Conservation (phyloP, 2,329 filamentous ascomycete species). For the Rugonectria rugulosa region DNA sequence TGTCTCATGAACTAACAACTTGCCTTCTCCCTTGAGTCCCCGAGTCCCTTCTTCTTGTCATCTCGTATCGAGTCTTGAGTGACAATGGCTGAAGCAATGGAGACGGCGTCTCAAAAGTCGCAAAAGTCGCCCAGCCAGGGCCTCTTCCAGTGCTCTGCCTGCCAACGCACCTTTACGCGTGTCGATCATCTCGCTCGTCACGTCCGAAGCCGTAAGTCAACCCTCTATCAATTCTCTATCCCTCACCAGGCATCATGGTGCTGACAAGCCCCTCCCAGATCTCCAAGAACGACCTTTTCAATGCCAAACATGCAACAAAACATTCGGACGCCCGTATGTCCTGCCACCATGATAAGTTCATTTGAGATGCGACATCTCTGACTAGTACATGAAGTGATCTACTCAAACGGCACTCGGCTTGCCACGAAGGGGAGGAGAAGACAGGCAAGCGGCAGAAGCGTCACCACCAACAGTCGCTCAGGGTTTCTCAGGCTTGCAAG, state of each 20-base stretch:
- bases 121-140: slow-evolving; percentile 15
- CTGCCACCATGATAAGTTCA: background rate
- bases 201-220: slow-evolving; percentile 24
- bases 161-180: slow-evolving; percentile 26
- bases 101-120: slow-evolving; percentile 8
- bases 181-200: slow-evolving; percentile 30
- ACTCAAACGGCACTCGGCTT: slow-evolving; percentile 23
- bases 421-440: slow-evolving; percentile 22
- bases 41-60: background rate
- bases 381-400: slow-evolving; percentile 15
- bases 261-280: slow-evolving; percentile 18
- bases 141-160: slow-evolving; percentile 26
- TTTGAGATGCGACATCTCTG: background rate
- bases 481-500: slow-evolving; percentile 25
- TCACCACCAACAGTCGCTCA: slow-evolving; percentile 14
- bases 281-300: slow-evolving; percentile 32
- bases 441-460: slow-evolving; percentile 22
- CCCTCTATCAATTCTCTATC: background rate
- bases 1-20: too few relatives aligned
- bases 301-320: slow-evolving; percentile 28
- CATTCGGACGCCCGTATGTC: slow-evolving; percentile 44
- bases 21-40: too few relatives aligned
- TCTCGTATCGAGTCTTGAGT: background rate
- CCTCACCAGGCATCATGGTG: background rate
- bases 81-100: slow-evolving; percentile 3